These are phyloP conservation scores for Saksenaea oblongispora DNA, from an alignment of 371 early-diverging fungal genomes.

Conservation along the genomic window DNA sequence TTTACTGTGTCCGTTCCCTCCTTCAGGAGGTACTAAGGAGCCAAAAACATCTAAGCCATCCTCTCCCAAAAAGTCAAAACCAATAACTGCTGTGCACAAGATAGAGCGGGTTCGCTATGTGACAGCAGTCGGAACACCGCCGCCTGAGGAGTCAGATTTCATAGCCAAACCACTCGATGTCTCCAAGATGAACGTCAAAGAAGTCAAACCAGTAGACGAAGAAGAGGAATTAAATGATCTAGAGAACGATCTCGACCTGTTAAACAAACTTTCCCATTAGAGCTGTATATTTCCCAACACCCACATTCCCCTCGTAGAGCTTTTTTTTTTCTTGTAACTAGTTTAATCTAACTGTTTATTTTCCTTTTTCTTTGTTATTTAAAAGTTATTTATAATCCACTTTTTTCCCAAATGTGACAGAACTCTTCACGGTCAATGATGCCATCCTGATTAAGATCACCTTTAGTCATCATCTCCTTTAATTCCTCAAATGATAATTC, in stretches of 20 bases:
- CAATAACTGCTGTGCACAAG: neutral
- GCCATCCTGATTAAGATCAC: slow-evolving; percentile 43
- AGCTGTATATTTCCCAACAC: neutral
- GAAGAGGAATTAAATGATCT: neutral
- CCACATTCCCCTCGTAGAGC: neutral
- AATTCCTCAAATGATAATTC: slow-evolving; percentile 29
- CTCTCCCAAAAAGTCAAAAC: neutral
- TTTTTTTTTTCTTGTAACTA: neutral
- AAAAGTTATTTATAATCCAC: slow-evolving; percentile 16
- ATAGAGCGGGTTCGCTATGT: neutral
- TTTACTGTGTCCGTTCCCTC: slow-evolving; percentile 39
- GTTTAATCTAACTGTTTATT: neutral
- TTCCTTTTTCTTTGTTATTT: neutral
- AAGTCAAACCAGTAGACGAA: neutral
- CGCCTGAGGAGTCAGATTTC: neutral
- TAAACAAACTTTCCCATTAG: neutral
- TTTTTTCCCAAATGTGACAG: slow-evolving; percentile 25
- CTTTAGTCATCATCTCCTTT: slow-evolving; percentile 42
- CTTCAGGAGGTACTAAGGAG: neutral
- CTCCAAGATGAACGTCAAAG: neutral
- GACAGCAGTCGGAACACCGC: neutral
- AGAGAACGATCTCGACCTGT: neutral
- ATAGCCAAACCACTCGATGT: neutral
- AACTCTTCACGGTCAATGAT: slow-evolving; percentile 39
- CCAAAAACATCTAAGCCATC: neutral